These are phyloP conservation scores for Microstegium vimineum DNA, from an alignment of 176 grass and related monocot genomes.

Conservation along the genomic window DNA sequence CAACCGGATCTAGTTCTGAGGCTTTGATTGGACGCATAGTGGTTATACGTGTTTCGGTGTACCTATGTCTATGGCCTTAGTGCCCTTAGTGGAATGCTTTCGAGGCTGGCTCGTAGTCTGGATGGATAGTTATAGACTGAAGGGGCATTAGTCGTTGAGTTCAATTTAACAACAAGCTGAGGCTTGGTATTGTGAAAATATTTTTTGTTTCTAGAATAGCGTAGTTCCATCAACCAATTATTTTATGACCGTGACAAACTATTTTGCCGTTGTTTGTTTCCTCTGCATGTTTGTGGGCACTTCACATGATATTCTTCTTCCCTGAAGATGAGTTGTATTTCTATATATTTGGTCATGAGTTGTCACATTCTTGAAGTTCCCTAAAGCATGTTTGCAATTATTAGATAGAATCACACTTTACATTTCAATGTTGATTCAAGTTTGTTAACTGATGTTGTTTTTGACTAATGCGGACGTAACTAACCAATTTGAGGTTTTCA, in stretches of 20 bases:
- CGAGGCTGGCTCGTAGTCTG: no score
- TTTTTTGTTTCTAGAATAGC: no score
- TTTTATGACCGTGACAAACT: no score
- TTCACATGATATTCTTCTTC: neutral
- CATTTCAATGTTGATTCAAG: neutral
- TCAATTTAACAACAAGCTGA: no score
- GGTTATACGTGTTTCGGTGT: neutral
- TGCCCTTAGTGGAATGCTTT: neutral
- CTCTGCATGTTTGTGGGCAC: neutral
- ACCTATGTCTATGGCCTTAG: no score
- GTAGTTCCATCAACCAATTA: no score
- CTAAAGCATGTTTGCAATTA: neutral
- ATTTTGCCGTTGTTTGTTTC: no score
- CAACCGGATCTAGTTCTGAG: neutral
- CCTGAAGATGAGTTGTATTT: neutral
- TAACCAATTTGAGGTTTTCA: neutral
- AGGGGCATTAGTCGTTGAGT: neutral
- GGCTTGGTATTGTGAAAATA: neutral
- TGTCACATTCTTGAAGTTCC: neutral
- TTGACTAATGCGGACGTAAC: no score
- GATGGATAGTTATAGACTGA: neutral
- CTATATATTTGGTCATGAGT: neutral
- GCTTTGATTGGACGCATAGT: neutral
- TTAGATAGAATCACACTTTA: neutral
- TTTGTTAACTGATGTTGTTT: neutral